Evolutionary conservation across 2,329 filamentous ascomycete genomes (phyloP), one percentile per base, ranked within the genome.

Genomic region (Allantophomopsis cytisporea): DNA sequence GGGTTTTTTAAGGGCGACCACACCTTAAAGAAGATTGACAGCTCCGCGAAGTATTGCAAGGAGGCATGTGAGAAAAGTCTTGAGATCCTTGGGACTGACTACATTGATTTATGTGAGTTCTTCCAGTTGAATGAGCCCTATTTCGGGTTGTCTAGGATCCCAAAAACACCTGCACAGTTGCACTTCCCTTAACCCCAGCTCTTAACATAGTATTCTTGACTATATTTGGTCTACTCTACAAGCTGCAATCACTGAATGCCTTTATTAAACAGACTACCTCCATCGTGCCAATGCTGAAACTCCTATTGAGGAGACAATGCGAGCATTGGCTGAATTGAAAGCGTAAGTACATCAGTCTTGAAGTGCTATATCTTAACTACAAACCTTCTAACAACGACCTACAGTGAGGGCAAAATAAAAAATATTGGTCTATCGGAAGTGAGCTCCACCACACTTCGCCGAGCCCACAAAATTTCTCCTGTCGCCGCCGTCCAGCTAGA

Each of bases 61-160:
- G 39, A 61, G 55, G 48, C 66, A 66, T 52, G 51, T 67, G 69
- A 80, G 41, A 68, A 71, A 41, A 65, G 66, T 47, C 55, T 78
- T 30, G 52, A 51, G 18, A 39, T 64, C 15, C 50, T 71, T n/a
- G 51, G 46, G 13, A 60, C 60, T 15, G 62, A 56, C 41, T 63
- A 63, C 47, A 54, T 74, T 45, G 65, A 73, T 52, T 62, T 72
- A 43, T 74, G 18, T 20, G 7, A 20, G 18, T 20, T 20, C 4
- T 7, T 20, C 18, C 18, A 7, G 18, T 20, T 20, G 7, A 20
- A 4, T 20, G 18, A 20, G 18, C 7, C 18, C 18, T 20, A 4
- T 20, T 4, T 20, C 7, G 18, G 18, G 18, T 20, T 20, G 18
- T 20, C 18, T 20, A 4, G 7, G n/a, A 20, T 4, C 18, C 18